Conservation (phyloP, 2,329 filamentous ascomycete species). For the Pseudofabraea citricarpa region DNA sequence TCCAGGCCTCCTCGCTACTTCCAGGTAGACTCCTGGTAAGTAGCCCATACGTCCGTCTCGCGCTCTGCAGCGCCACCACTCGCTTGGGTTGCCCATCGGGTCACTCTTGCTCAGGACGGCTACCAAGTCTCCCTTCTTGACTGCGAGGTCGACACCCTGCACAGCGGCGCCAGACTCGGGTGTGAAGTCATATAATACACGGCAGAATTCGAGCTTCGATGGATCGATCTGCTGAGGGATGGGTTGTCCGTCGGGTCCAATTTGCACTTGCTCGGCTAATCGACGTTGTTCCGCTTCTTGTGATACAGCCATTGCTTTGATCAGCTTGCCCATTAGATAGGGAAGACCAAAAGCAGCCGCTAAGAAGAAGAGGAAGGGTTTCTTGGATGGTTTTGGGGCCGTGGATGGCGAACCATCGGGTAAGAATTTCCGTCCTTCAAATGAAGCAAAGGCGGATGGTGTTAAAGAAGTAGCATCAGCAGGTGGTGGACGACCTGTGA, state of each 20-base stretch:
- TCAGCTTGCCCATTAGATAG: slow-evolving; percentile 95
- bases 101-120: slow-evolving; percentile 91
- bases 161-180: slow-evolving; percentile 63
- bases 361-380: slow-evolving; percentile 94
- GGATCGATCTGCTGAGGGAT: slow-evolving; percentile 64
- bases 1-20: slow-evolving; percentile 58
- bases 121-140: slow-evolving; percentile 92
- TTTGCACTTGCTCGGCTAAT: slow-evolving; percentile 46
- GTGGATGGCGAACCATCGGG: slow-evolving; percentile 57
- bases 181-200: slow-evolving; percentile 88
- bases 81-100: slow-evolving; percentile 83
- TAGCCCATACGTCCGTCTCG: slow-evolving; percentile 89
- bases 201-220: slow-evolving; percentile 92
- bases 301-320: slow-evolving; percentile 74
- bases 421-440: slow-evolving; percentile 64
- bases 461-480: slow-evolving; percentile 84
- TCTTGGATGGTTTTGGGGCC: slow-evolving; percentile 75
- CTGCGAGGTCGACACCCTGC: slow-evolving; percentile 78
- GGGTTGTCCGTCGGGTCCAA: slow-evolving; percentile 43
- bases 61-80: slow-evolving; percentile 96
- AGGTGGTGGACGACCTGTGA: slow-evolving; percentile 86
- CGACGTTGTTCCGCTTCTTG: slow-evolving; percentile 72
- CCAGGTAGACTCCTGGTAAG: slow-evolving; percentile 84
- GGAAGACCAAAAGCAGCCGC: slow-evolving; percentile 91
- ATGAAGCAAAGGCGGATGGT: slow-evolving; percentile 84